Conservation (phyloP, 495 filamentous ascomycete genomes). For the Xylaria scruposa region DNA sequence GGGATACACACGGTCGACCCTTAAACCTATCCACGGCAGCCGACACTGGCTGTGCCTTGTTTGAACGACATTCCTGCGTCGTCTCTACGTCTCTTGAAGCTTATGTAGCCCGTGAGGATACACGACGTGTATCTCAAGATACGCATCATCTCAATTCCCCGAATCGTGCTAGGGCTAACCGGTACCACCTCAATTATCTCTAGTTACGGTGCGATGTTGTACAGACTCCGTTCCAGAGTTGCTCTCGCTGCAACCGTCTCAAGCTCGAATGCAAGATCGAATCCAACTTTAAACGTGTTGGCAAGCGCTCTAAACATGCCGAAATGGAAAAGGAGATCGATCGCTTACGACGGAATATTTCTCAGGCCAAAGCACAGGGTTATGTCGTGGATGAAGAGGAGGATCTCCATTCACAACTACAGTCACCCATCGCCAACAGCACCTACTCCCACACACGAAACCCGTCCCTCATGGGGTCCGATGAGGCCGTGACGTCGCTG, state of each 20-base stretch:
- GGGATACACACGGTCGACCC: background rate
- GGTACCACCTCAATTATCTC: slow-evolving; percentile 22
- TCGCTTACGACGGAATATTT: slow-evolving; percentile 54
- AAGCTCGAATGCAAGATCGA: slow-evolving; percentile 91
- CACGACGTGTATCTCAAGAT: slow-evolving; percentile 1
- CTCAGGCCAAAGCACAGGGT: slow-evolving; percentile 55
- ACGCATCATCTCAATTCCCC: slow-evolving; percentile 22
- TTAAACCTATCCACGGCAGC: background rate
- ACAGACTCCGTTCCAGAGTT: slow-evolving; percentile 81
- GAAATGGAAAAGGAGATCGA: slow-evolving; percentile 92
- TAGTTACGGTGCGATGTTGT: slow-evolving; percentile 90
- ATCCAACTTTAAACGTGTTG: slow-evolving; percentile 90
- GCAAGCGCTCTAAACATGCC: slow-evolving; percentile 87
- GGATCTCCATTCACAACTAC: slow-evolving; percentile 57
- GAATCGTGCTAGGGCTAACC: slow-evolving; percentile 18
- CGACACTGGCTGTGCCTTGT: background rate
- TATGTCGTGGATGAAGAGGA: slow-evolving; percentile 60
- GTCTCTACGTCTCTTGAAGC: background rate
- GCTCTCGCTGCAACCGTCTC: slow-evolving; percentile 83
- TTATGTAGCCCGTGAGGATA: slow-evolving; percentile 15
- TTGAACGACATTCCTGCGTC: background rate
- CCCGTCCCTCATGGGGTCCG: slow-evolving; percentile 74
- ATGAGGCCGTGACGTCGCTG: slow-evolving; percentile 83
- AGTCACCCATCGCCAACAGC: slow-evolving; percentile 63
- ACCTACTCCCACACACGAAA: slow-evolving; percentile 61